phyloP scores from a whole-genome alignment of 2,329 filamentous ascomycete species.

The Claviceps spartinae region DNA sequence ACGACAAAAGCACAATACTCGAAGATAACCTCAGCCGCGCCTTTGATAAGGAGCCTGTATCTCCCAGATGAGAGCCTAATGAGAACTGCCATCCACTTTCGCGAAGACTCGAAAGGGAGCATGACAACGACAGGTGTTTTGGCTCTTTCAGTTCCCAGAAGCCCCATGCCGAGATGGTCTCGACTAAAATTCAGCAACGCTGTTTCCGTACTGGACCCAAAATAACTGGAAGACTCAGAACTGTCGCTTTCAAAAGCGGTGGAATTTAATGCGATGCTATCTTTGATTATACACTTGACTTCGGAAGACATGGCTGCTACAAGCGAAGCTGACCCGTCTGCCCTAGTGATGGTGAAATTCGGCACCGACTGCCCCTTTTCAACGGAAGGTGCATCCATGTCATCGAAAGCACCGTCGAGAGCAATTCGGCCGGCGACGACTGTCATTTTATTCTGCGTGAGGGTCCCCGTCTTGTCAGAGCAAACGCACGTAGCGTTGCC shows the following conservation, averaged over 20 bases:
- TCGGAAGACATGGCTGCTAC: conserved; percentile 19
- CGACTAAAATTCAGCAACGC: conserved; percentile 36
- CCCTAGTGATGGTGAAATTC: conserved; percentile 11
- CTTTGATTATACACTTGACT: conserved; percentile 23
- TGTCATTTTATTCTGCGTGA: conserved; percentile 51
- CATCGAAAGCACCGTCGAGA: conserved; percentile 22
- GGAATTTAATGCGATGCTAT: conserved; percentile 32
- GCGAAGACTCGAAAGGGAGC: conserved; percentile 39
- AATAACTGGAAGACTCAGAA: conserved; percentile 23
- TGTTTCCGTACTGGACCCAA: conserved; percentile 43
- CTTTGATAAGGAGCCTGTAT: conserved; percentile 41
- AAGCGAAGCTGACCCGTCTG: conserved; percentile 16
- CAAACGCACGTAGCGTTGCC: conserved; percentile 51
- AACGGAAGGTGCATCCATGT: conserved; percentile 14
- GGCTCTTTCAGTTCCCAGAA: conserved; percentile 31
- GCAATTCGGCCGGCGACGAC: conserved; percentile 44
- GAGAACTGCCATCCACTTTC: conserved; percentile 44
- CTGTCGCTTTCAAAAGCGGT: conserved; percentile 39
- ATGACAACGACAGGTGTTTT: conserved; percentile 33
- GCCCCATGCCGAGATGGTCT: conserved; percentile 33
- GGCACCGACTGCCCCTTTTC: conserved; percentile 11
- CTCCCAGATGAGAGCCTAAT: conserved; percentile 30
- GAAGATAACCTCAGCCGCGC: conserved; percentile 42
- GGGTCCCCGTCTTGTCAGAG: conserved; percentile 52
- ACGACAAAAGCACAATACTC: conserved; percentile 28